These are phyloP conservation scores for Irineochytrium annulatum DNA, from an alignment of 192 early-diverging fungal species.

Conservation along the genomic window DNA sequence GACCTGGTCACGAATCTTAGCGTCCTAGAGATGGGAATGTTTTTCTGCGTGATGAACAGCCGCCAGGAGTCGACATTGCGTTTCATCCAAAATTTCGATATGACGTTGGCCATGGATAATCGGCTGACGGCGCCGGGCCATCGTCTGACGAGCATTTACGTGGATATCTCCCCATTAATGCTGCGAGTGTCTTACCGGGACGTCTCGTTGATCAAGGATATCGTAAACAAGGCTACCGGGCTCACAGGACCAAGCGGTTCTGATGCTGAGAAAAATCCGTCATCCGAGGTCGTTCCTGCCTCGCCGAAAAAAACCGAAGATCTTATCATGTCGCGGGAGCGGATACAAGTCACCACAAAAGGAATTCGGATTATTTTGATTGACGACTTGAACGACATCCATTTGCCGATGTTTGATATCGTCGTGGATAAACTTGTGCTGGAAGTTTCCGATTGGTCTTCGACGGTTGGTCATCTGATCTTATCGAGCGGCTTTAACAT, in stretches of 20 bases:
- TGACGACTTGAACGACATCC: conserved; percentile 81
- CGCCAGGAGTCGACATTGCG: conserved; percentile 71
- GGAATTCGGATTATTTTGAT: conserved; percentile 80
- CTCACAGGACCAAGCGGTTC: neutral
- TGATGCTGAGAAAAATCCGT: neutral
- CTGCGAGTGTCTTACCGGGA: conserved; percentile 86
- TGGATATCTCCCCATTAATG: conserved; percentile 75
- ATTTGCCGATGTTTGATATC: conserved; percentile 87
- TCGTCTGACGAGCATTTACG: conserved; percentile 56
- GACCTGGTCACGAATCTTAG: conserved; percentile 71
- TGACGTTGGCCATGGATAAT: conserved; percentile 75
- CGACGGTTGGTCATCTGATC: conserved; percentile 38
- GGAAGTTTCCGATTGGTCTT: conserved; percentile 81
- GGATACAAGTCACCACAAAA: conserved; percentile 53
- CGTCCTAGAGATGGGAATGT: conserved; percentile 81
- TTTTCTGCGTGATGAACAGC: conserved; percentile 84
- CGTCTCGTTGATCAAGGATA: conserved; percentile 72
- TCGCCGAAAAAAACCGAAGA: conserved; percentile 9
- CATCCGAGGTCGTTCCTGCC: neutral
- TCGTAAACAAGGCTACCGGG: conserved; percentile 47
- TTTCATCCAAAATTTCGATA: conserved; percentile 88
- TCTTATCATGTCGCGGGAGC: conserved; percentile 51
- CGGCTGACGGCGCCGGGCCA: conserved; percentile 58
- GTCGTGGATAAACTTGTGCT: conserved; percentile 75
- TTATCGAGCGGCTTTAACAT: neutral